Percentiles rank a stretch among this genome's conserved stretches.
phyloP scores from a whole-genome alignment of 75 land plant genomes.

The Picea sitchensis region DNA sequence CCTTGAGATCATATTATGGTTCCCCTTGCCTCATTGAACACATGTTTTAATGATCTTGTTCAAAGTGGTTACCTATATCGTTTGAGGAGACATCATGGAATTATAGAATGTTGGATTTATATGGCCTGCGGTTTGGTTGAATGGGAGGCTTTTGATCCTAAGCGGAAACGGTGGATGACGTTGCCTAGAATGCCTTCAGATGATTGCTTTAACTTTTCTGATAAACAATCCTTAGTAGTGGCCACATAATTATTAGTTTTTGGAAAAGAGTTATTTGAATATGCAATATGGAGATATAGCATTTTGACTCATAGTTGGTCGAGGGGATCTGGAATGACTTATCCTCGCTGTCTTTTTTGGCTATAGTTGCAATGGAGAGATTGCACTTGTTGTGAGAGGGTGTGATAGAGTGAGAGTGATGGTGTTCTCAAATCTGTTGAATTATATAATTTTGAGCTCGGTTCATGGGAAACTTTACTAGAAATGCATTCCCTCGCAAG shows the following conservation, averaged over 20 bases:
- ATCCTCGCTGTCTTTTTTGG: conserved; percentile 71
- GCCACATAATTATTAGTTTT: conserved; percentile 73
- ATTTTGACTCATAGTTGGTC: conserved; percentile 58
- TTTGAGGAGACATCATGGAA: conserved; percentile 33
- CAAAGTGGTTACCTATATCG: conserved; percentile 41
- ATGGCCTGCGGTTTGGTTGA: conserved; percentile 48
- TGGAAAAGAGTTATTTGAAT: conserved; percentile 45
- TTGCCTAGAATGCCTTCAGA: conserved; percentile 46
- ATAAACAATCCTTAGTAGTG: conserved; percentile 71
- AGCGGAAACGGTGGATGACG: conserved; percentile 47
- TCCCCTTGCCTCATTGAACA: conserved; percentile 41
- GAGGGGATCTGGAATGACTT: conserved; percentile 42
- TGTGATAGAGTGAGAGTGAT: conserved; percentile 16
- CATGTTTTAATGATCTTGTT: conserved; percentile 29
- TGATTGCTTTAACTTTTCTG: conserved; percentile 48
- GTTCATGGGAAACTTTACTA: conserved; percentile 41
- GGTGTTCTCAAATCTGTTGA: conserved; percentile 60
- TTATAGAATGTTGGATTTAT: conserved; percentile 74
- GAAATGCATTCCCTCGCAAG: conserved; percentile 42
- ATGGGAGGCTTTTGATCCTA: conserved; percentile 76
- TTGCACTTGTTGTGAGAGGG: conserved; percentile 71
- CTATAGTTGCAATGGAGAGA: conserved; percentile 61
- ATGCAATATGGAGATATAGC: conserved; percentile 46
- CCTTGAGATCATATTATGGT: conserved; percentile 56
- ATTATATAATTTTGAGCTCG: conserved; percentile 54